phyloP scores from a whole-genome alignment of 2,329 filamentous ascomycete species.

The Apiospora marii region DNA sequence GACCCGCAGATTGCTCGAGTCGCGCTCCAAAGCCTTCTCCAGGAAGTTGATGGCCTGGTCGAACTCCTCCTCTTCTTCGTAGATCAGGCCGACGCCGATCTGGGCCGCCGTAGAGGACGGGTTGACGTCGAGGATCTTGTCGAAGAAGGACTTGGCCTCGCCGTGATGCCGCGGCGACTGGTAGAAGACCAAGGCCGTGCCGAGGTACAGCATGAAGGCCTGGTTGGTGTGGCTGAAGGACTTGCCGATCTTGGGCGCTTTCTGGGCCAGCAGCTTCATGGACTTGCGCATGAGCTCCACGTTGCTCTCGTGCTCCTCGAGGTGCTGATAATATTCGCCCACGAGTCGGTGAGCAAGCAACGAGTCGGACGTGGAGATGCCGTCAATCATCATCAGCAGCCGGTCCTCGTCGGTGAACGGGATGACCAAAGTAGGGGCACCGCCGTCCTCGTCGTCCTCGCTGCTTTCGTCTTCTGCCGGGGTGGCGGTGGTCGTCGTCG shows the following conservation, averaged over 20 bases:
- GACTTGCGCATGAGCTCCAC: slow-evolving; percentile 83
- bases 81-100: slow-evolving; percentile 89
- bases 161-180: slow-evolving; percentile 89
- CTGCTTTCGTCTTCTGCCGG: slow-evolving; percentile 60
- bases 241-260: slow-evolving; percentile 73
- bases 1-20: slow-evolving; percentile 78
- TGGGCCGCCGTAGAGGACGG: slow-evolving; percentile 80
- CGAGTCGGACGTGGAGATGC: slow-evolving; percentile 72
- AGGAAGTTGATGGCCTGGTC: slow-evolving; percentile 83
- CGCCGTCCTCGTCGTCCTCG: slow-evolving; percentile 65
- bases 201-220: slow-evolving; percentile 78
- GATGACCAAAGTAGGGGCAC: slow-evolving; percentile 60
- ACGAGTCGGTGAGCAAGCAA: slow-evolving; percentile 84
- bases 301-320: slow-evolving; percentile 85
- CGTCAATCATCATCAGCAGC: slow-evolving; percentile 80
- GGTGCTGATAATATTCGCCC: slow-evolving; percentile 80
- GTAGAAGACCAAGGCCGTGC: slow-evolving; percentile 87
- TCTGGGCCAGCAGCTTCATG: slow-evolving; percentile 63
- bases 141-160: slow-evolving; percentile 87
- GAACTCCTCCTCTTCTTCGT: slow-evolving; percentile 93
- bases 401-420: slow-evolving; percentile 79
- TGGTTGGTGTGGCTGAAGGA: slow-evolving; percentile 74
- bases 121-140: slow-evolving; percentile 79
- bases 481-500: slow-evolving; percentile 48
- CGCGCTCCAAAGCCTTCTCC: slow-evolving; percentile 75